Base-by-base conservation (phyloP, 2,329 filamentous ascomycete species). In the Aspergillus sp. region DNA sequence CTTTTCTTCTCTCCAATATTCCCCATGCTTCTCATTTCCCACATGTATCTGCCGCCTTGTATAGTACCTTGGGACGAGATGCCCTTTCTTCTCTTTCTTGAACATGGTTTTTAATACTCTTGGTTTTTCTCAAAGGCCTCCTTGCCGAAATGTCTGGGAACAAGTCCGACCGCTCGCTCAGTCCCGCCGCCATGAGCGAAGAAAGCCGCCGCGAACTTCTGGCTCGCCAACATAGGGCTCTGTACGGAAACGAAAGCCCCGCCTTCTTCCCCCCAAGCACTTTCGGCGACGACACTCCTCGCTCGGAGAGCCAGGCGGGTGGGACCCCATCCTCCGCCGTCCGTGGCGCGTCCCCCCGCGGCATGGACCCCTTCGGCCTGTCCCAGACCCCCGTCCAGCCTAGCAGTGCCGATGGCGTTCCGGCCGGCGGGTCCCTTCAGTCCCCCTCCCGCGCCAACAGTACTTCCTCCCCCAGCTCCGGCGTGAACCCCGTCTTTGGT, bases 181-280 rank as follows among this genome's bases (percentile, higher is more conserved):
- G 89, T 77, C 90, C 90, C 49, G 86, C 84, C 71, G 82, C 86
- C 64, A 89, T 96, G 88, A 95, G 88, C 70, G 94, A 97, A 78
- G 92, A 96, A 65, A 92, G 96, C 68, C 93, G 93, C 65, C 90
- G 93, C 65, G 93, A 97, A 65, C 82, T 97, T 72, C 95, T 97
- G 74, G 89, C 92, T 63, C 92, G 93, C 68, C 94, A 97, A 77
- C 91, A 95, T 74, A 92, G 88, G 73, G 92, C 93, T 60, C 78
- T 99, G 61, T 99, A 97, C 73, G 90, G 91, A 69, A 90, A 84
- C 65, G 80, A 82, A 52, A 89, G 68, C 60, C 78, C 82, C 35
- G 75, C 82, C 47, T 87, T 90, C 69, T 84, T 87, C 67, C 85
- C 87, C 60, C 83, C 82, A 60, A 79, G 78, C 57, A 80, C 78